These are phyloP conservation scores for Eutypa lata DNA, from an alignment of 2,329 filamentous ascomycete genomes.

Conservation along the genomic window DNA sequence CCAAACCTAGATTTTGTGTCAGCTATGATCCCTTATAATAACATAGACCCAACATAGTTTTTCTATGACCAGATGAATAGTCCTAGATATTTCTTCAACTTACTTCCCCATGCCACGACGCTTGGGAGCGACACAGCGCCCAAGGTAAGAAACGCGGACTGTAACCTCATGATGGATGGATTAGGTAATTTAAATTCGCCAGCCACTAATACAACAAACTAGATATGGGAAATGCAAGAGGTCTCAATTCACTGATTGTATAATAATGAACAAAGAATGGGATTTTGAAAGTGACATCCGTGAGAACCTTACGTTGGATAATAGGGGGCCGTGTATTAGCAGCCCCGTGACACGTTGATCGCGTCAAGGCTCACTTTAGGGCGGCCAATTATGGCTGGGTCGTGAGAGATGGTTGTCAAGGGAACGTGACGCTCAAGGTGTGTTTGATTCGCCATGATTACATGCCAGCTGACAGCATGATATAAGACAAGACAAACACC, in stretches of 20 bases:
- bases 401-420: slow-evolving; percentile 14
- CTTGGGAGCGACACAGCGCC: slow-evolving; percentile 30
- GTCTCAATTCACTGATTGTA: no score
- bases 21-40: no score
- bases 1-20: slow-evolving; percentile 44
- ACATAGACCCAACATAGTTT: no score
- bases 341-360: neutral
- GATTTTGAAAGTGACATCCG: neutral
- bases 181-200: no score
- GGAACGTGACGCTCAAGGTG: slow-evolving; percentile 15
- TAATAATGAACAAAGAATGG: neutral
- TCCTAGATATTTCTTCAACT: no score
- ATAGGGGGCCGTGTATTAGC: no score
- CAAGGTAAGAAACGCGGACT: slow-evolving; percentile 20
- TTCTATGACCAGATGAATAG: no score
- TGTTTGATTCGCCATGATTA: slow-evolving; percentile 16
- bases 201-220: no score
- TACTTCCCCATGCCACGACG: slow-evolving; percentile 40
- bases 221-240: no score
- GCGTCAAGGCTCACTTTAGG: neutral
- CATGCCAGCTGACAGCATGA: slow-evolving; percentile 13
- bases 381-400: neutral
- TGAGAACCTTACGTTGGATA: no score
- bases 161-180: slow-evolving; percentile 26
- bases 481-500: slow-evolving; percentile 3